Conservation (phyloP, 805 yeast species). For the Pichia cabralensis region DNA sequence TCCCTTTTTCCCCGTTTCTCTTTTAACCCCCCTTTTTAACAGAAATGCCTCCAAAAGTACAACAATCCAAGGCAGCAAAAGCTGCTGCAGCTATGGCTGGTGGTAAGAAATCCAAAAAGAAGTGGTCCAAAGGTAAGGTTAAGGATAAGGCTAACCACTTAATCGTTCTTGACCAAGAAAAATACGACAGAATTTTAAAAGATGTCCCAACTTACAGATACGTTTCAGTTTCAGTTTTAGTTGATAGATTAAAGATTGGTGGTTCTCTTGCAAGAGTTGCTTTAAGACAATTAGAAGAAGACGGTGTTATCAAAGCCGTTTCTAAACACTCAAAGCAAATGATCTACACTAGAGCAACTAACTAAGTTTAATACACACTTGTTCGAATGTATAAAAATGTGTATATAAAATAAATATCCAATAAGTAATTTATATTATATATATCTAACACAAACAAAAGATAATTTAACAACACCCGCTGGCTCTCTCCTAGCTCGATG, state of each 20-base stretch:
- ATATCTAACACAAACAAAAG: no score
- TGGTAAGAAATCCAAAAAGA: conserved; percentile 99
- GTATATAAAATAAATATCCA: no score
- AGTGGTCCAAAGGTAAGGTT: conserved; percentile 99
- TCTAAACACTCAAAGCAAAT: conserved; percentile 93
- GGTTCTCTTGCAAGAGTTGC: conserved; percentile 99
- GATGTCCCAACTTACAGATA: conserved; percentile 99
- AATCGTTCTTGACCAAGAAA: conserved; percentile 94
- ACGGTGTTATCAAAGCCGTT: conserved; percentile 91
- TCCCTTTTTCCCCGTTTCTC: background rate
- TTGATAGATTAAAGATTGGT: conserved; percentile 98
- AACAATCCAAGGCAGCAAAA: conserved; percentile 98
- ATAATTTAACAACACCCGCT: no score
- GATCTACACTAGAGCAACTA: conserved; percentile 84
- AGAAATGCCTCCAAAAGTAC: conserved; percentile 97
- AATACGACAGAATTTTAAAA: conserved; percentile 98
- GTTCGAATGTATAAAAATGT: no score
- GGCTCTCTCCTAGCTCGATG: no score
- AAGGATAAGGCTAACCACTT: conserved; percentile 99
- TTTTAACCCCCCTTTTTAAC: conserved; percentile 3
- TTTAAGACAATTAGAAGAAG: conserved; percentile 86
- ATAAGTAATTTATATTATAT: no score
- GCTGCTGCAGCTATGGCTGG: conserved; percentile 99
- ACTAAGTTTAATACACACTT: conserved; percentile 34
- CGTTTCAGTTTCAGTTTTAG: conserved; percentile 95